These are phyloP conservation scores for Phytophthora agathidicida DNA, from an alignment of 352 stramenopile genomes.

Conservation along the genomic window DNA sequence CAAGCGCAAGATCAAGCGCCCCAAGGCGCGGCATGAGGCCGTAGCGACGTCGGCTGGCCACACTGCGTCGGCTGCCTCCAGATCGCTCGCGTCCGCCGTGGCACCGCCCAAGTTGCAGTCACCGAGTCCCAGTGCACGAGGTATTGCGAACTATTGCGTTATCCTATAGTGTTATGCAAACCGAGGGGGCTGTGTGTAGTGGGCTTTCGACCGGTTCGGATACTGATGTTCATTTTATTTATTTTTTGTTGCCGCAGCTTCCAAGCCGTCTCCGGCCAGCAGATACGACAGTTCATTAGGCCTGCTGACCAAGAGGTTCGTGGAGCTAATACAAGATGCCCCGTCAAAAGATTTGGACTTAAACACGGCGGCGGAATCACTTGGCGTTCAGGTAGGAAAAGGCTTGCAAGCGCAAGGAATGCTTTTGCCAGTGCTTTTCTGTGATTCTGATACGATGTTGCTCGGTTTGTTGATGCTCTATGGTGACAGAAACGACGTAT, in stretches of 20 bases:
- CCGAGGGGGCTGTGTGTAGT: background rate
- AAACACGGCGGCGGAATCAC: conserved; percentile 90
- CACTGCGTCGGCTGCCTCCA: conserved; percentile 20
- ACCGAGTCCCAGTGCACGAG: conserved; percentile 48
- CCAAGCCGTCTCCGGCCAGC: conserved; percentile 76
- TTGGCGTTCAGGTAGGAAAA: conserved; percentile 74
- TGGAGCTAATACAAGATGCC: conserved; percentile 92
- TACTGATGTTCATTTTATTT: background rate
- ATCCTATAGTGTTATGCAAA: background rate
- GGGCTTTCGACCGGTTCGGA: background rate
- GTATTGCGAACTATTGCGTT: conserved; percentile 22
- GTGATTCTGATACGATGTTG: background rate
- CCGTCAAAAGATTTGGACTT: conserved; percentile 93
- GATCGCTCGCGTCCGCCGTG: conserved; percentile 17
- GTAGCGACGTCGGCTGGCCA: conserved; percentile 18
- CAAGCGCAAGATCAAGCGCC: conserved; percentile 72
- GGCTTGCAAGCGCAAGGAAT: background rate
- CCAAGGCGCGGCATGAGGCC: conserved; percentile 52
- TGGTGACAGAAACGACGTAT: conserved; percentile 93
- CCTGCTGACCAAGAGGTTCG: conserved; percentile 97
- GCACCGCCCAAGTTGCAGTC: conserved; percentile 52
- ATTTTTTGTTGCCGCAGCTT: conserved; percentile 16
- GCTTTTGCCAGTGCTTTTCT: background rate
- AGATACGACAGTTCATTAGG: conserved; percentile 97
- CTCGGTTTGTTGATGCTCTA: background rate